Evolutionary conservation across 768 basidiomycete species (phyloP).

Genomic region (Tubosaeta sp.): DNA sequence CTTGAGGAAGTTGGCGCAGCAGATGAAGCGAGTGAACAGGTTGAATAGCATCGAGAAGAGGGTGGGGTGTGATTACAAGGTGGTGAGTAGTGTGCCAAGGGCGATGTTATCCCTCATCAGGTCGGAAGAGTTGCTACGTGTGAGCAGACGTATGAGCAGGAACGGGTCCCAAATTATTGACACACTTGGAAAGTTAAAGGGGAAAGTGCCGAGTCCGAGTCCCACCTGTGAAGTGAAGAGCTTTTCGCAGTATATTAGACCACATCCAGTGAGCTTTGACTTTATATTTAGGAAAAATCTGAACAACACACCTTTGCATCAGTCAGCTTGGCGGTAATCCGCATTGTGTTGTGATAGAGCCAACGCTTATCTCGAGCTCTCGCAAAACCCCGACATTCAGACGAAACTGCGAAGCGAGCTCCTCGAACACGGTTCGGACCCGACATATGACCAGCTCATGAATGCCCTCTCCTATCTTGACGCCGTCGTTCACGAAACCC

Average conservation of each 20-base stretch:
- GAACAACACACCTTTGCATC: background rate
- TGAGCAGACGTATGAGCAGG: too few species aligned
- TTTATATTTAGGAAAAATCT: background rate
- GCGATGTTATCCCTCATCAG: too few species aligned
- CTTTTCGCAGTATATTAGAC: slow-evolving; percentile 26
- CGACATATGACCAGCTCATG: slow-evolving; percentile 51
- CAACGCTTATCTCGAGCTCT: slow-evolving; percentile 39
- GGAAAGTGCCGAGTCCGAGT: slow-evolving; percentile 23
- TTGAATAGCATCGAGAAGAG: too few species aligned
- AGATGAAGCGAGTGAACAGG: too few species aligned
- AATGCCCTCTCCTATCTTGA: slow-evolving; percentile 53
- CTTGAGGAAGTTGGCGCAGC: too few species aligned
- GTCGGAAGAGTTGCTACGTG: too few species aligned
- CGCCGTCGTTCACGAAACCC: slow-evolving; percentile 42
- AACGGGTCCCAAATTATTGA: background rate
- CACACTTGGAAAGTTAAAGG: slow-evolving; percentile 33
- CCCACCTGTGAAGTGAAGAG: slow-evolving; percentile 26
- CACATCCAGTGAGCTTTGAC: slow-evolving; percentile 12
- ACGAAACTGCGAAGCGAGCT: slow-evolving; percentile 49
- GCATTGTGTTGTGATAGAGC: background rate
- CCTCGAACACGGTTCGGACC: slow-evolving; percentile 39
- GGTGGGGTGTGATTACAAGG: too few species aligned
- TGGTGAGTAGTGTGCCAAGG: too few species aligned
- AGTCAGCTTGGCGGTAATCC: slow-evolving; percentile 21
- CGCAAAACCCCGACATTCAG: slow-evolving; percentile 42